A percentile compares a stretch with the other conserved stretches of the same genome.
Evolutionary conservation across 306 rosid species (phyloP).

Genomic region (Quercus parvula): DNA sequence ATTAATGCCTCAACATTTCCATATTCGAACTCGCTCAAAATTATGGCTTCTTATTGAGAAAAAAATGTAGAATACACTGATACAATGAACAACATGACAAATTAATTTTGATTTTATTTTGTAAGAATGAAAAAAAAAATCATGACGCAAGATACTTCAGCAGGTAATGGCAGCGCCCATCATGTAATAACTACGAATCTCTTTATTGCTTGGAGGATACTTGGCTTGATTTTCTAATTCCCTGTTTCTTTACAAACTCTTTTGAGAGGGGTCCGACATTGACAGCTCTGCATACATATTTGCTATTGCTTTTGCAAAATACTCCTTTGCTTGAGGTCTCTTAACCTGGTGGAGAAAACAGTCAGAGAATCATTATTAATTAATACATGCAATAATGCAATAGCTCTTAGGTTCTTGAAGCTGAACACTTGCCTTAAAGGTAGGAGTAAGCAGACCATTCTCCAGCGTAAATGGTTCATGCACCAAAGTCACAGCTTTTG

Average conservation of each 20-base stretch:
- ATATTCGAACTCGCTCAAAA: neutral
- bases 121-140: neutral
- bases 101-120: neutral
- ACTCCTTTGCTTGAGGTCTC: conserved; percentile 91
- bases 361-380: neutral
- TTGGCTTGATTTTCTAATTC: neutral
- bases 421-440: conserved; percentile 71
- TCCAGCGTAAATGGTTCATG: conserved; percentile 79
- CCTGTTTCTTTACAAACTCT: conserved; percentile 12
- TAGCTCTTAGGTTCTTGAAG: neutral
- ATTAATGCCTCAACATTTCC: neutral
- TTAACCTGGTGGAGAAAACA: conserved; percentile 53
- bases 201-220: neutral
- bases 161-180: neutral
- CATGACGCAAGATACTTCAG: neutral
- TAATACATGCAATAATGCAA: neutral
- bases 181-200: neutral
- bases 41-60: neutral
- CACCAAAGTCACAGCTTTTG: conserved; percentile 70
- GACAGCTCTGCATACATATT: conserved; percentile 75
- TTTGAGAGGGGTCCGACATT: conserved; percentile 46
- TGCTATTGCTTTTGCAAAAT: conserved; percentile 62
- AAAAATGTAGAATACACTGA: neutral
- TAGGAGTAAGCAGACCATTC: conserved; percentile 90
- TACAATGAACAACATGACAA: neutral